Evolutionary conservation across 805 yeast genomes (phyloP), one percentile per base, ranked within the genome.

Genomic region (Ogataea zsoltii): DNA sequence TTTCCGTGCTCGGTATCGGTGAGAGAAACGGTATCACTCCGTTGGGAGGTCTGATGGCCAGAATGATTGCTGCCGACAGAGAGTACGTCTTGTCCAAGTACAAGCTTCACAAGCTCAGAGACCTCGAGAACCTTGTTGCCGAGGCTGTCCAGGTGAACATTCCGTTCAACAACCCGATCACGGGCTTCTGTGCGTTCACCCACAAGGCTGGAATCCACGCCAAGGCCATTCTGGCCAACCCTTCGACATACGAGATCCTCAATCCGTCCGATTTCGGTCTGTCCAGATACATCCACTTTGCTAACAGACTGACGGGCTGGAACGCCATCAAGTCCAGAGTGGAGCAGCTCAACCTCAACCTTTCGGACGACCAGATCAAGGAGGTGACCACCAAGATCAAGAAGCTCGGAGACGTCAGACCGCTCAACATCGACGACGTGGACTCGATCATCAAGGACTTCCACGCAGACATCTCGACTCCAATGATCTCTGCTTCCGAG

Each of bases 151-250:
- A 89, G 73, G 97, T 92, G 53, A 92, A 92, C 71, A 80, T 94
- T 62, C 99, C 99, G 49, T 92, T 92, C 79, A 92, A 92, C 79
- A 92, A 92, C 76, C 98, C 98, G 59, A 89, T 92, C 69, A 92
- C 99, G 33, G 99, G 99, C 28, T 94, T 94, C 85, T 94, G 98
- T 77, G 99, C 99, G 37, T 92, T 92, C 75, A 92, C 99, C 49
- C 99, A 92, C 76, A 92, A 92, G 79, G 99, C 99, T 48, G 99
- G 99, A 71, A 91, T 92, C 67, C 99, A 92, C 69, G 98, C 99
- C 61, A 92, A 94, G 78, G 98, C 98, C 46, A 92, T 92, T 58
- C 80, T 92, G 56, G 99, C 99, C 48, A 94, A 92, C 73, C 99
- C 99, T 52, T 89, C 97, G 38, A 94, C 98, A n/a, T 92, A 92